Evolutionary conservation across 768 basidiomycete species (phyloP), one percentile per base, ranked within the genome.

Genomic region (Mycena olivaceomarginata): DNA sequence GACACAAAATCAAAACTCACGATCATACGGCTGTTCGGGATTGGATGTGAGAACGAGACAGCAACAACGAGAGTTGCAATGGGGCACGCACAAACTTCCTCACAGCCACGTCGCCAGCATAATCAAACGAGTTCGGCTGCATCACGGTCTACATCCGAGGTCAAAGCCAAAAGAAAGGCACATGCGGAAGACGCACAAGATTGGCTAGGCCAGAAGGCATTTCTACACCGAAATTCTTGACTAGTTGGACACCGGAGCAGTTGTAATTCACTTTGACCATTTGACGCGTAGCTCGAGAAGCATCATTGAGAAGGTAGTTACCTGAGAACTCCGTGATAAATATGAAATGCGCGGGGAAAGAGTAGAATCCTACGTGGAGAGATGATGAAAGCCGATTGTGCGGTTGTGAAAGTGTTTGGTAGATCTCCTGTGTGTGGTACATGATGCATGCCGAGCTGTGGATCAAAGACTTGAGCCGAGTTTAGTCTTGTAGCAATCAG

Each of bases 371-470:
- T 16, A 79, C 78, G 80, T 4, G 80, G 80, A 5, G 79, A 67
- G 10, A 81, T 80, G 13, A 78, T 76, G 77, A 81, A 80, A n/a
- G 79, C 77, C 4, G 79, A 75, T 56, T 81, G 80, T 1, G 80
- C 80, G 2, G 79, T 80, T 20, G 80, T 81, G 63, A 81, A 80
- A 2, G 80, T 81, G 57, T 81, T 81, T 5, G 80, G 80, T 43
- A 81, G 48, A 45, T 81, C 80, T 39, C 80, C 80, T 1, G 80
- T 81, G 70, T 81, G 80, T 0, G 80, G 80, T 10, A 81, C 80
- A 48, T 81, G 81, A 40, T 81, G 81, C 81, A 80, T 81, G 31
- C 81, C 81, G 10, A 81, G 76, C 72, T 81, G 43, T 48, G 41
- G 48, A 46, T 74, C 10, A 72, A 53, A n/a, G 7, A 40, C 12